Base-by-base conservation (phyloP, 352 stramenopile genomes). In the Phytophthora melonis region DNA sequence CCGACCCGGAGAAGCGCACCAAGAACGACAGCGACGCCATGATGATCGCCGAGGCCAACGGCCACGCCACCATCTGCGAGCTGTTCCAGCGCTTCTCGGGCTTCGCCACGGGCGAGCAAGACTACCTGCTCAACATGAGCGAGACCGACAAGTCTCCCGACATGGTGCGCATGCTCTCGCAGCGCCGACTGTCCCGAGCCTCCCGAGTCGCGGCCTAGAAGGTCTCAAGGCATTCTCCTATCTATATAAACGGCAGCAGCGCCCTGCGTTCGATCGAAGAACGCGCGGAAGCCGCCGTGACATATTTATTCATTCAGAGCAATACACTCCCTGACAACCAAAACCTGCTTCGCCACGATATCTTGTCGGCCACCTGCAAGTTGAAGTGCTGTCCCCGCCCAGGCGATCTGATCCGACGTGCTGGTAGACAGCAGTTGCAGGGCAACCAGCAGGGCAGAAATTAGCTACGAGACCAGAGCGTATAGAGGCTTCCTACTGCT, bases 21-120 rank as follows among this genome's bases (percentile, higher is more conserved):
- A 91, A 89, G 70, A 91, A 89, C 70, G 84, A 90, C 70, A 94
- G 86, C 68, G 85, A 94, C 53, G 86, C 84, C 3, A 77, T 93
- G 58, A 88, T 89, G 86, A 93, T 94, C 61, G 88, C 88, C 2
- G 72, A 86, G 25, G 81, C 81, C 58, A 90, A 93, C 65, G 88
- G 83, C 58, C 82, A 93, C 66, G 67, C 78, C 36, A 78, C 74
- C 21, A 83, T 94, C 59, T 93, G 86, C 66, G 86, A 89, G 56
- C 58, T 94, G 47, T 80, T 94, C 49, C 83, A 92, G 68, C 77
- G 76, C 10, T 84, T 89, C 50, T 77, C 78, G 27, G 71, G 66
- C 30, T 54, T 74, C 39, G 58, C 55, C 34, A 70, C 54, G 11
- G 72, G 69, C 56, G 70, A 75, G n/a, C 63, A 72, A 10, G 62